phyloP scores from a whole-genome alignment of 495 filamentous ascomycete species.

The Xylaria palmicola region DNA sequence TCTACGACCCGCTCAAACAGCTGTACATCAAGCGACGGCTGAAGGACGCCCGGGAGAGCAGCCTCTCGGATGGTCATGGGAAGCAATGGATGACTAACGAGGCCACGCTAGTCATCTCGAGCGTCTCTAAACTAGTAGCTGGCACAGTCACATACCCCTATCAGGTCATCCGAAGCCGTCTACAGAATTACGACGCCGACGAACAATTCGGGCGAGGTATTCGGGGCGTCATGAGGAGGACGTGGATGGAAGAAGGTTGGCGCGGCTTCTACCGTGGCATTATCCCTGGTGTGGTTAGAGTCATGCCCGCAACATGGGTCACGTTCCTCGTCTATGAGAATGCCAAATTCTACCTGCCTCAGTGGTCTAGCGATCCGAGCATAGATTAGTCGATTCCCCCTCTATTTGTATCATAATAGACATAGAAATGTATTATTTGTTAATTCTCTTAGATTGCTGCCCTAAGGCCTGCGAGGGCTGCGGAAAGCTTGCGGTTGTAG shows the following conservation, averaged over 20 bases:
- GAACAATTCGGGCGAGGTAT: slow-evolving; percentile 65
- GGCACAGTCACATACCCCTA: slow-evolving; percentile 89
- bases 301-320: slow-evolving; percentile 91
- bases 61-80: not conserved
- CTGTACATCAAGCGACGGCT: slow-evolving; percentile 43
- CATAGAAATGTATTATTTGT: not conserved
- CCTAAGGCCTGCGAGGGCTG: not conserved
- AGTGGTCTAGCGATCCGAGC: slow-evolving; percentile 23
- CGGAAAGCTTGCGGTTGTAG: not conserved
- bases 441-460: not conserved
- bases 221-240: slow-evolving; percentile 65
- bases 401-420: not conserved
- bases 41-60: not conserved
- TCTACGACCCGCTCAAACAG: slow-evolving; percentile 83
- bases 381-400: not conserved
- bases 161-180: slow-evolving; percentile 80
- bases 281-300: slow-evolving; percentile 80
- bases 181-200: slow-evolving; percentile 85
- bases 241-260: slow-evolving; percentile 76
- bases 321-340: slow-evolving; percentile 99
- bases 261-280: slow-evolving; percentile 91
- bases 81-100: slow-evolving; percentile 60
- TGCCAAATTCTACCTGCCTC: slow-evolving; percentile 65
- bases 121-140: slow-evolving; percentile 81
- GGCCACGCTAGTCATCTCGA: slow-evolving; percentile 75